Conservation (phyloP, 352 stramenopile genomes). For the Plasmopara muralis region DNA sequence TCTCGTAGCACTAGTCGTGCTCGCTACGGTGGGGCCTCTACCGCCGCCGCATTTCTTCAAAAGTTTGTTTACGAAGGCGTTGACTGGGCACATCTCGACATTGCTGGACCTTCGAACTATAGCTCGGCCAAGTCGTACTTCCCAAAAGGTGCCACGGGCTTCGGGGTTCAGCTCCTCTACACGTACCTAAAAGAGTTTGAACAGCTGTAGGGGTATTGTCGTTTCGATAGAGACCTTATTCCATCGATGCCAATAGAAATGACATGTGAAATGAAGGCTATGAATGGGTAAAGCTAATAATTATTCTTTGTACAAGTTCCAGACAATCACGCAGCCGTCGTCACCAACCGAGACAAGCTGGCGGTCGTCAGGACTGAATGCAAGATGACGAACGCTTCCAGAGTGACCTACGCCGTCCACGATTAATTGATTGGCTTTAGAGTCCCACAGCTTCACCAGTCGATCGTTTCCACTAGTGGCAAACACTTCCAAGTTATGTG, state of each 20-base stretch:
- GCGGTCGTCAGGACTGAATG: constrained; percentile 87
- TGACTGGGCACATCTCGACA: constrained; percentile 87
- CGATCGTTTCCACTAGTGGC: constrained; percentile 83
- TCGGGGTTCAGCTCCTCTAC: constrained; percentile 84
- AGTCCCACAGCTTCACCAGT: constrained; percentile 88
- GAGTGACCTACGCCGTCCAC: constrained; percentile 78
- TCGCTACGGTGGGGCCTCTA: constrained; percentile 76
- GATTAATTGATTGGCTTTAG: constrained; percentile 45
- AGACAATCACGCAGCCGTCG: constrained; percentile 89
- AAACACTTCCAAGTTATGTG: constrained; percentile 75
- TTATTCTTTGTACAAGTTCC: constrained; percentile 82
- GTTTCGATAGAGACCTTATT: background rate
- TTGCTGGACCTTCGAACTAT: constrained; percentile 83
- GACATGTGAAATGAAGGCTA: constrained; percentile 13
- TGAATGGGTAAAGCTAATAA: background rate
- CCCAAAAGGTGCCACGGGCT: constrained; percentile 78
- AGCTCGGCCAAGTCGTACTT: constrained; percentile 78
- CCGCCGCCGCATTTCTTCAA: constrained; percentile 83
- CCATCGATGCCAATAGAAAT: constrained; percentile 11
- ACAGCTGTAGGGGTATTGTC: constrained; percentile 23
- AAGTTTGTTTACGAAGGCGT: constrained; percentile 85
- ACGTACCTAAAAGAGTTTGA: constrained; percentile 78
- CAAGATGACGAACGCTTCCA: constrained; percentile 56
- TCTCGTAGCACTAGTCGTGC: constrained; percentile 71
- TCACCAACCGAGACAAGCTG: constrained; percentile 89